Conservation (phyloP, 345 rosid species). For the Odontarrhena argentea region DNA sequence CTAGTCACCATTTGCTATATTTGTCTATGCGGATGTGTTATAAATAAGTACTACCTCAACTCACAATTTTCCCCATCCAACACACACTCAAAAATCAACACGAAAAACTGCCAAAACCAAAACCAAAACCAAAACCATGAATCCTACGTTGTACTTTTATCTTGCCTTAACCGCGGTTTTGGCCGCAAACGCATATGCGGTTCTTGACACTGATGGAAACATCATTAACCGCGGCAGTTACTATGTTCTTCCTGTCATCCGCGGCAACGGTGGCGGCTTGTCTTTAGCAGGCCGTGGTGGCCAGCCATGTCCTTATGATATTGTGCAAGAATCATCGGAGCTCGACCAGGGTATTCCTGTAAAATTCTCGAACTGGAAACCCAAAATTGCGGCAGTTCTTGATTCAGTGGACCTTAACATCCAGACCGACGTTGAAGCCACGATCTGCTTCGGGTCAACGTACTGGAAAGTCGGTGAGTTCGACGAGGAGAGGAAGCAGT, state of each 20-base stretch:
- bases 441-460: constrained; percentile 48
- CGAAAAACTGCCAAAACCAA: background rate
- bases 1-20: background rate
- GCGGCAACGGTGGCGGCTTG: constrained; percentile 40
- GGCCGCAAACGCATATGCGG: constrained; percentile 15
- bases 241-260: constrained; percentile 40
- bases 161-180: constrained; percentile 24
- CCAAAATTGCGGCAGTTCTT: constrained; percentile 16
- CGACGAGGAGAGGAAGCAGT: constrained; percentile 43
- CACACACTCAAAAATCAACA: background rate
- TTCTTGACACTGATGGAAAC: constrained; percentile 37
- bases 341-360: constrained; percentile 35
- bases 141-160: constrained; percentile 26
- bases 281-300: constrained; percentile 36
- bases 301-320: constrained; percentile 17
- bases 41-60: constrained; percentile 23
- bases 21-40: background rate
- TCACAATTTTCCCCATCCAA: constrained; percentile 8
- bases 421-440: constrained; percentile 41
- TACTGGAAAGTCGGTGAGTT: constrained; percentile 50
- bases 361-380: constrained; percentile 36
- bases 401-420: constrained; percentile 37
- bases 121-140: constrained; percentile 24
- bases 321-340: constrained; percentile 39
- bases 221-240: constrained; percentile 23